Base-by-base conservation (phyloP, 2,329 filamentous ascomycete species). In the Elsinoe ampelina region DNA sequence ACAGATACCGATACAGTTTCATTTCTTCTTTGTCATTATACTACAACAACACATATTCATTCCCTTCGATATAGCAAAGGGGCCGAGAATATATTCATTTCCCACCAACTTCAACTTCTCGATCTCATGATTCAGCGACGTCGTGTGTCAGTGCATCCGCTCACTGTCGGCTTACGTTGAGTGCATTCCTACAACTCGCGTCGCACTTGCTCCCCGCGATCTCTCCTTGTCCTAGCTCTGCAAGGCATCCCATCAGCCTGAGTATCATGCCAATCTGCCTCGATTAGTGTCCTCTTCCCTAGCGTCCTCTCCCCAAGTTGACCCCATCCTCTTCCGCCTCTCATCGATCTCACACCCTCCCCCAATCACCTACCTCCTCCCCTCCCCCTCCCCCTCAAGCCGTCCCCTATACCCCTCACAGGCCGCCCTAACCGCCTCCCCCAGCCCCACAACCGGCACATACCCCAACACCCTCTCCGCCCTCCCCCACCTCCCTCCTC, bases 371-470 rank as follows among this genome's bases (percentile, higher is more conserved):
- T 19, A 6, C 15, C 17, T 6, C 35, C 22, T n/a, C 30, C 13
- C 3, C 36, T 15, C 34, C 11, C 12, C 6, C 50, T 41, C 36
- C 35, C 26, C n/a, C 10, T 20, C 15, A 5, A 22, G 34, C 38
- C 45, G 15, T 26, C 6, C 30, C 7, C 57, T 32, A 35, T 50
- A 39, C 32, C 75, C 76, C 60, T 74, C 71, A 63, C 77, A 79
- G 59, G 73, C 76, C 57, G 73, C 64, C 55, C 70, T 69, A 35
- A 82, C 70, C 1, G 74, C 80, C 32, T 80, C 77, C 36, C 76
- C 72, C 54, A 83, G 70, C 1, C 71, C 70, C 10, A 83, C n/a
- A n/a, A n/a, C n/a, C n/a, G n/a, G n/a, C n/a, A n/a, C n/a, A n/a
- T n/a, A n/a, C n/a, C n/a, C n/a, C n/a, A n/a, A n/a, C n/a, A n/a